Evolutionary conservation across 805 yeast genomes (phyloP).

Genomic region (Candida silvatica): DNA sequence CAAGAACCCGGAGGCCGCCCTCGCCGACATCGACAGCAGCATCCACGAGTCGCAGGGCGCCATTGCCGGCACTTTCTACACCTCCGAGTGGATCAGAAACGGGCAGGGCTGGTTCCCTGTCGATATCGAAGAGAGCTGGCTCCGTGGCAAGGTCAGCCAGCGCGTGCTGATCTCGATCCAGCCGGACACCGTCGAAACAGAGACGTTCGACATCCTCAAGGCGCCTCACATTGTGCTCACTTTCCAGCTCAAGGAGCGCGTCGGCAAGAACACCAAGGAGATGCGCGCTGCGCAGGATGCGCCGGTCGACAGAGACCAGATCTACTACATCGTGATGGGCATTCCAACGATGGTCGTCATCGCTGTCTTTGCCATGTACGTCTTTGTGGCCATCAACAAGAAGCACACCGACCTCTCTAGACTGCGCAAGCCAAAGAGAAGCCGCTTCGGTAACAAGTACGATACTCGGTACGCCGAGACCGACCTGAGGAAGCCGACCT

Average conservation of each 20-base stretch:
- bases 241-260: conserved; percentile 43
- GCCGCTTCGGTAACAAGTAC: conserved; percentile 24
- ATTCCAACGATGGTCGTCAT: conserved; percentile 61
- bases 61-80: conserved; percentile 39
- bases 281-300: conserved; percentile 25
- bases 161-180: conserved; percentile 64
- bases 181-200: conserved; percentile 58
- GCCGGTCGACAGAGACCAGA: conserved; percentile 28
- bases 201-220: conserved; percentile 48
- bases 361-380: conserved; percentile 54
- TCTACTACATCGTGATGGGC: conserved; percentile 52
- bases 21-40: conserved; percentile 10
- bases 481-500: conserved; percentile 19
- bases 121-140: conserved; percentile 56
- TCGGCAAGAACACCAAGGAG: conserved; percentile 35
- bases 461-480: conserved; percentile 19
- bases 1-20: conserved; percentile 8
- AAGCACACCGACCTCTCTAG: conserved; percentile 45
- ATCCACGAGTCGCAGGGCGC: conserved; percentile 15
- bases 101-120: conserved; percentile 58
- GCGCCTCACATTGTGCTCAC: conserved; percentile 35
- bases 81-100: conserved; percentile 63
- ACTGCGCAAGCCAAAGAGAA: conserved; percentile 29
- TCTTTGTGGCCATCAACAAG: conserved; percentile 49
- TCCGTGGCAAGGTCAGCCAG: conserved; percentile 42